These are phyloP conservation scores for Sporothrix brasiliensis DNA, from an alignment of 2,329 filamentous ascomycete species.

Conservation along the genomic window DNA sequence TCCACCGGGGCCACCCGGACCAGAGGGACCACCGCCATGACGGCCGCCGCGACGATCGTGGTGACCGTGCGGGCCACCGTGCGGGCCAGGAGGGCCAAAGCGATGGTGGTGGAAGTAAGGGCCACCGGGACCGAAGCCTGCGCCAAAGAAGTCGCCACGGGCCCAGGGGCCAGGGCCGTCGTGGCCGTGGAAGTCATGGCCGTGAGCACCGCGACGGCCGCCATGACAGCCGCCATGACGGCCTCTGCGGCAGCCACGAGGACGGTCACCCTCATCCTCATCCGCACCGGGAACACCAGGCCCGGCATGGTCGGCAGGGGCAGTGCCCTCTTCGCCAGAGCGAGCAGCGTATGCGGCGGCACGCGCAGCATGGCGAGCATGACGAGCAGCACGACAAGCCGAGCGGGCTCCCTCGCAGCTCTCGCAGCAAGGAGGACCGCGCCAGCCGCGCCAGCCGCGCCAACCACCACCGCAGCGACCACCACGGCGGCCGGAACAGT, in stretches of 20 bases:
- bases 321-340: constrained; percentile 1
- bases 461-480: constrained; percentile 6
- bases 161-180: constrained; percentile 5
- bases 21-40: constrained; percentile 27
- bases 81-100: constrained; percentile 22
- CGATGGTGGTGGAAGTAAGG: constrained; percentile 22
- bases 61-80: constrained; percentile 29
- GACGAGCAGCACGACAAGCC: constrained; percentile 14
- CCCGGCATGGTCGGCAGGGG: background rate
- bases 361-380: constrained; percentile 15
- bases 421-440: constrained; percentile 6
- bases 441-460: background rate
- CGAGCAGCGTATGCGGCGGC: constrained; percentile 10
- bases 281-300: constrained; percentile 9
- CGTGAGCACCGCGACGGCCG: constrained; percentile 9
- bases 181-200: background rate
- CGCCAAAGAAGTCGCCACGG: constrained; percentile 26
- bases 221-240: constrained; percentile 23
- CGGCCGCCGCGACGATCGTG: constrained; percentile 27
- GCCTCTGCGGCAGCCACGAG: constrained; percentile 5
- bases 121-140: constrained; percentile 36
- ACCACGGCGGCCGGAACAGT: background rate
- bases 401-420: constrained; percentile 8
- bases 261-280: background rate
- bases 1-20: constrained; percentile 22